These are phyloP conservation scores for Verticillium isaacii DNA, from an alignment of 2,329 filamentous ascomycete genomes.

Conservation along the genomic window DNA sequence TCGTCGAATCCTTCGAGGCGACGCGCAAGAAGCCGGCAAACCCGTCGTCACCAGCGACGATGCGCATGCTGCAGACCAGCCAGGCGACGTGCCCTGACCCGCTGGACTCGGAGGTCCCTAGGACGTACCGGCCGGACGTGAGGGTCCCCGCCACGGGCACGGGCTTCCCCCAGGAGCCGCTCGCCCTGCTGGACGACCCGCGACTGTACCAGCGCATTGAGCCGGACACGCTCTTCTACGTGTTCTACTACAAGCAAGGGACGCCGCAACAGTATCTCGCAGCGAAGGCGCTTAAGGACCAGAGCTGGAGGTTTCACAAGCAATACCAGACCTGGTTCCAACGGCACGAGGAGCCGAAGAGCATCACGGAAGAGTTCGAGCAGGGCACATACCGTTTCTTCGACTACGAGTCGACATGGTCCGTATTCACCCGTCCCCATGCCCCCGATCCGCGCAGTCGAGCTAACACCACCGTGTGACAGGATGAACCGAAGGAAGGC, in stretches of 20 bases:
- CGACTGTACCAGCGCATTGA: conserved; percentile 85
- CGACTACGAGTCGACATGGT: conserved; percentile 99
- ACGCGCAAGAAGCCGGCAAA: conserved; percentile 66
- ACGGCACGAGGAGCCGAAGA: conserved; percentile 95
- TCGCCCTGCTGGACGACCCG: conserved; percentile 87
- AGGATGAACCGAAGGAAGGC: conserved; percentile 99
- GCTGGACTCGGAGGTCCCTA: conserved; percentile 74
- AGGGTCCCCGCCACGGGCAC: conserved; percentile 69
- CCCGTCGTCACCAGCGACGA: conserved; percentile 59
- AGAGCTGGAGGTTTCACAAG: conserved; percentile 99
- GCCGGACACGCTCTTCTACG: conserved; percentile 94
- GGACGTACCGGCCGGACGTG: conserved; percentile 78
- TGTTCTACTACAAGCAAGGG: conserved; percentile 98
- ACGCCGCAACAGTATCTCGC: conserved; percentile 94
- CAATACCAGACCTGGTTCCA: conserved; percentile 99
- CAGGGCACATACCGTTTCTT: conserved; percentile 99
- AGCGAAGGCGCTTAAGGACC: conserved; percentile 93
- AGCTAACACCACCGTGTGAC: conserved; percentile 12
- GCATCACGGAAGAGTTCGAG: conserved; percentile 97
- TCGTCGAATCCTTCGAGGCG: conserved; percentile 85
- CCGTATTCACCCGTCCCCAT: conserved; percentile 30
- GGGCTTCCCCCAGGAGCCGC: conserved; percentile 89
- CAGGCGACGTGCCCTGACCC: conserved; percentile 70
- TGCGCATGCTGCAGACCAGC: conserved; percentile 72
- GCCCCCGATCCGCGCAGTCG: background rate